Evolutionary conservation across 352 stramenopile genomes (phyloP).

Genomic region (Globisporangium viniferum): DNA sequence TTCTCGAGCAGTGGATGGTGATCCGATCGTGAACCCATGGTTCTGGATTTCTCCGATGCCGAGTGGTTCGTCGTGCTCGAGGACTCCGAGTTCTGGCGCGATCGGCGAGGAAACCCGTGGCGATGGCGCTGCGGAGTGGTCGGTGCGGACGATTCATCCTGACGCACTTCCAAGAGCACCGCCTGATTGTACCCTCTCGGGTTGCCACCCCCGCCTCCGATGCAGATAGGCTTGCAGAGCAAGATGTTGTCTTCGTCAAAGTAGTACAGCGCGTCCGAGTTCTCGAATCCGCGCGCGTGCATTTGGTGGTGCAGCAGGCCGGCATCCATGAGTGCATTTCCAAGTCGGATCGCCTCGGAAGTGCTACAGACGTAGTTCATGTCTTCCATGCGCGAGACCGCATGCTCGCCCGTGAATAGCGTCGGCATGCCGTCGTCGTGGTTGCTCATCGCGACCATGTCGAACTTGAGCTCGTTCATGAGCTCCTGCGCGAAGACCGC

Average conservation of each 20-base stretch:
- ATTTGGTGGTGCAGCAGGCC: conserved; percentile 26
- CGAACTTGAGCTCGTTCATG: conserved; percentile 16
- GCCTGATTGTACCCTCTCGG: background rate
- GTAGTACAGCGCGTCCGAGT: conserved; percentile 27
- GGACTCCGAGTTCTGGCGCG: conserved; percentile 7
- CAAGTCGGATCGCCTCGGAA: conserved; percentile 41
- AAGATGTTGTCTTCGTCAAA: conserved; percentile 42
- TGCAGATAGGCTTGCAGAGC: conserved; percentile 17
- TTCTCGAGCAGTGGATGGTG: conserved; percentile 11
- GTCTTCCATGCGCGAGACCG: conserved; percentile 35
- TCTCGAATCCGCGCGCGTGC: conserved; percentile 17
- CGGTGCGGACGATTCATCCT: background rate
- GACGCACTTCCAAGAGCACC: background rate
- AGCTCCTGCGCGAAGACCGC: conserved; percentile 26
- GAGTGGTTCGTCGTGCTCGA: conserved; percentile 9
- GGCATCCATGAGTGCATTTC: conserved; percentile 34
- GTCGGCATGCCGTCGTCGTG: conserved; percentile 6
- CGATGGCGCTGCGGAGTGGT: background rate
- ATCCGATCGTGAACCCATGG: background rate
- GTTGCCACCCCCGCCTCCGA: background rate
- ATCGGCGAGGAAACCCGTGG: conserved; percentile 1
- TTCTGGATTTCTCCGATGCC: background rate
- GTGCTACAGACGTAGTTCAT: conserved; percentile 34
- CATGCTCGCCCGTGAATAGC: conserved; percentile 20
- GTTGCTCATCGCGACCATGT: conserved; percentile 15